Evolutionary conservation across 768 basidiomycete species (phyloP), one percentile per base, ranked within the genome.

Genomic region (Psilocybe subaeruginosa): DNA sequence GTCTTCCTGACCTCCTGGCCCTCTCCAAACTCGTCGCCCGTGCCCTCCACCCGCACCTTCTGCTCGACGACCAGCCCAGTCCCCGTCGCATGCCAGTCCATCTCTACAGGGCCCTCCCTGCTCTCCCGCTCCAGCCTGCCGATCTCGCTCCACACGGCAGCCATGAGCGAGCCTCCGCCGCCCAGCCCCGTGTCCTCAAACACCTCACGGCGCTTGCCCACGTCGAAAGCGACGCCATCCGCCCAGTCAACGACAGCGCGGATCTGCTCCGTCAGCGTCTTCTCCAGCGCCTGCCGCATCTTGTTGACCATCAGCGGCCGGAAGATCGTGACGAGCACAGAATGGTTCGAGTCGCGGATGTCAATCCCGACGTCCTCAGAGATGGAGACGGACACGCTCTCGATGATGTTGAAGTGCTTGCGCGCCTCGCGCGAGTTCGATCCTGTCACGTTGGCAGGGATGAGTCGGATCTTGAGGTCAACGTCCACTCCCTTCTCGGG

Each of bases 401-500:
- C 89, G 55, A 91, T 73, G 41, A 79, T 77, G 70, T 87, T 78
- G 78, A 85, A 91, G 31, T 85, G 80, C 45, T 77, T 77, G 45
- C 64, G 67, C 2, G 66, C 66, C 16, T 76, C 75, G 50, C 89
- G 84, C 51, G 76, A 76, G 2, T 71, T 53, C 4, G 69, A 57
- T 8, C 85, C 82, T 3, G 72, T 72, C 2, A 73, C 67, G 0
- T 80, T 80, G 16, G 78, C 80, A 0, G 90, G 86, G 53, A 91
- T 85, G 49, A 88, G 74, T 17, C 86, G 82, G 11, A 91, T 70
- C 65, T 87, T 87, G 60, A 91, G 68, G 71, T 91, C 89, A 39
- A 92, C 68, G 60, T 90, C 86, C 65, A 92, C 73, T 31, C 89
- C 90, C 61, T 89, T 82, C 2, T 82, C 80, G 0, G 90, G 90